phyloP scores from a whole-genome alignment of 1,139 yeast species.

The Magnusiomyces magnusii region DNA sequence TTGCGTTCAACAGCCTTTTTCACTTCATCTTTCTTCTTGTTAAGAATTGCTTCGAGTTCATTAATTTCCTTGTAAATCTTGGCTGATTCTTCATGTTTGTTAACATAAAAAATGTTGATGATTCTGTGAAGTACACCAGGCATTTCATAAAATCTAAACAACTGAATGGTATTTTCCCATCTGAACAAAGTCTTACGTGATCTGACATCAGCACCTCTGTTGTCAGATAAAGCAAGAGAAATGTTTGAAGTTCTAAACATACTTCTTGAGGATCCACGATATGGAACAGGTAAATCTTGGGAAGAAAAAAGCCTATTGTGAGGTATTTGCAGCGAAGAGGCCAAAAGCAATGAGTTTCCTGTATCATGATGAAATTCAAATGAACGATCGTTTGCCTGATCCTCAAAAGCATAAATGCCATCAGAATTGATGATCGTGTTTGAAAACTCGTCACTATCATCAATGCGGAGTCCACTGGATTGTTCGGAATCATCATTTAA shows the following conservation, averaged over 20 bases:
- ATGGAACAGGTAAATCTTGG: neutral
- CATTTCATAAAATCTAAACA: neutral
- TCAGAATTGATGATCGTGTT: conserved; percentile 17
- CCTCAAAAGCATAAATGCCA: conserved; percentile 27
- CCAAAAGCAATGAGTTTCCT: neutral
- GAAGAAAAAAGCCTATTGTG: neutral
- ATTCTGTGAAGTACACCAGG: neutral
- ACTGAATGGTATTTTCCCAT: neutral
- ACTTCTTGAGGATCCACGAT: neutral
- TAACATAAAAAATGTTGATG: neutral
- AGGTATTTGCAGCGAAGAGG: neutral
- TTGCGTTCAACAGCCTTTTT: conserved; percentile 21
- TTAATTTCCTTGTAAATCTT: neutral
- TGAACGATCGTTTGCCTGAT: neutral
- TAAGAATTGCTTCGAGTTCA: neutral
- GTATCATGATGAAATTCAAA: conserved; percentile 16
- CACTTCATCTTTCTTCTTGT: neutral
- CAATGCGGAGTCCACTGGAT: neutral
- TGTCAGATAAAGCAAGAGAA: neutral
- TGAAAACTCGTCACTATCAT: neutral
- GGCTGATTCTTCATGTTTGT: neutral
- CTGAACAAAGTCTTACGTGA: neutral
- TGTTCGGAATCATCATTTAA: conserved; percentile 15
- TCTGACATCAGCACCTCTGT: neutral
- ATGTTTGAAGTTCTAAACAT: neutral